Evolutionary conservation across 2,329 filamentous ascomycete genomes (phyloP).

Genomic region (Colletotrichum shisoi): DNA sequence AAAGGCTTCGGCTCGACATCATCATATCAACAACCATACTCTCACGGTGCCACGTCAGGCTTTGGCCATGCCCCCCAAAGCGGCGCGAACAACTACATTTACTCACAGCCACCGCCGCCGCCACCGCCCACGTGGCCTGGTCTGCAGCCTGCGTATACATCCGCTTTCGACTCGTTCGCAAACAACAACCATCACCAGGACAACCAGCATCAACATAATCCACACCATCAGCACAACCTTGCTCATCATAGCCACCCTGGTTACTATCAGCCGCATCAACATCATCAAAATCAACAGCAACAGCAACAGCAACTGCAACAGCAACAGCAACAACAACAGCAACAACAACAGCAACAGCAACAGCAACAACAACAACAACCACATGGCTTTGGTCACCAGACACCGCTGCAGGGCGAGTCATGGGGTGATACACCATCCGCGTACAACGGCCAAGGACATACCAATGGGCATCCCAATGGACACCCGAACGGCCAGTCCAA

Average conservation of each 20-base stretch:
- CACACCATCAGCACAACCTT: constrained; percentile 1
- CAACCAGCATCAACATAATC: constrained; percentile 15
- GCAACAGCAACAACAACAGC: constrained; percentile 7
- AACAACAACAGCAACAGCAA: not conserved
- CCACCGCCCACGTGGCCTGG: constrained; percentile 32
- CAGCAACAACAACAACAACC: not conserved
- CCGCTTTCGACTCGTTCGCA: constrained; percentile 26
- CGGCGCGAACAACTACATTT: constrained; percentile 20
- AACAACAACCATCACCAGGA: constrained; percentile 4
- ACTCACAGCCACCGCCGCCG: constrained; percentile 29
- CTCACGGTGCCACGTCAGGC: constrained; percentile 9
- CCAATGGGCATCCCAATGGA: not conserved
- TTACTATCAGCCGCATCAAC: constrained; percentile 8
- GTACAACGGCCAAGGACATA: constrained; percentile 24
- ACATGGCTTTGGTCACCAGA: constrained; percentile 1
- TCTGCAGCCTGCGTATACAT: constrained; percentile 34
- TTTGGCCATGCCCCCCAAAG: constrained; percentile 23
- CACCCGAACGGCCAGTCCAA: not conserved
- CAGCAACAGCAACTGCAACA: not conserved
- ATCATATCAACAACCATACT: constrained; percentile 10
- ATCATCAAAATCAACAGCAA: not conserved
- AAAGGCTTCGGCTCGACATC: constrained; percentile 24
- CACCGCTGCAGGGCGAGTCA: constrained; percentile 6
- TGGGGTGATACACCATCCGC: constrained; percentile 17
- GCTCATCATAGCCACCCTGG: not conserved